These are phyloP conservation scores for Marsdenia floribunda DNA, from an alignment of 257 asterid genomes.

Conservation along the genomic window DNA sequence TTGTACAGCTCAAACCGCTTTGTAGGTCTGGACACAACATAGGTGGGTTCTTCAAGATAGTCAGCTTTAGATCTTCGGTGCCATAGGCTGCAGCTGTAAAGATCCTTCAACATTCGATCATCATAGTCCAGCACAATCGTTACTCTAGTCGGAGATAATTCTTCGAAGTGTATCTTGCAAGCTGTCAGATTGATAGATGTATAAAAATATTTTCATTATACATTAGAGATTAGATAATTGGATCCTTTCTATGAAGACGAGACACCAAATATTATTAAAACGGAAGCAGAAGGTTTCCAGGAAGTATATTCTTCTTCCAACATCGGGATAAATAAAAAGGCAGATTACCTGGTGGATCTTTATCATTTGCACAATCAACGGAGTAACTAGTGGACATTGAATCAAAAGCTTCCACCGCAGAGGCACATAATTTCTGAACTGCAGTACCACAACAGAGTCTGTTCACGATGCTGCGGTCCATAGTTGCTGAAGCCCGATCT, in stretches of 20 bases:
- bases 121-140: constrained; percentile 24
- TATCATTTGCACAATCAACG: constrained; percentile 7
- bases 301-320: background rate
- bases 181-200: constrained; percentile 8
- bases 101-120: constrained; percentile 19
- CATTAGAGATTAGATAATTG: too few relatives aligned
- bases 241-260: background rate
- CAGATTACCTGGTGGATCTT: constrained; percentile 21
- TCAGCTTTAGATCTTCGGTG: constrained; percentile 21
- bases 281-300: too few relatives aligned
- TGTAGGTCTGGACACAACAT: constrained; percentile 16
- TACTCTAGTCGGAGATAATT: constrained; percentile 29
- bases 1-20: constrained; percentile 23
- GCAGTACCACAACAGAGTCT: constrained; percentile 71
- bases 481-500: constrained; percentile 60
- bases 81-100: constrained; percentile 29
- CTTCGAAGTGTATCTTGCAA: constrained; percentile 26
- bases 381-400: constrained; percentile 31
- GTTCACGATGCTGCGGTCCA: constrained; percentile 76
- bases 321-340: background rate
- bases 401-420: constrained; percentile 73
- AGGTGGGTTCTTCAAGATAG: constrained; percentile 24
- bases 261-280: background rate
- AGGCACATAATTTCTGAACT: constrained; percentile 63
- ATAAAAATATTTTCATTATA: background rate